Percentiles rank a stretch among this genome's conserved stretches.
Conservation (phyloP, 371 early-diverging fungal genomes). For the Rhizopus delemar region DNA sequence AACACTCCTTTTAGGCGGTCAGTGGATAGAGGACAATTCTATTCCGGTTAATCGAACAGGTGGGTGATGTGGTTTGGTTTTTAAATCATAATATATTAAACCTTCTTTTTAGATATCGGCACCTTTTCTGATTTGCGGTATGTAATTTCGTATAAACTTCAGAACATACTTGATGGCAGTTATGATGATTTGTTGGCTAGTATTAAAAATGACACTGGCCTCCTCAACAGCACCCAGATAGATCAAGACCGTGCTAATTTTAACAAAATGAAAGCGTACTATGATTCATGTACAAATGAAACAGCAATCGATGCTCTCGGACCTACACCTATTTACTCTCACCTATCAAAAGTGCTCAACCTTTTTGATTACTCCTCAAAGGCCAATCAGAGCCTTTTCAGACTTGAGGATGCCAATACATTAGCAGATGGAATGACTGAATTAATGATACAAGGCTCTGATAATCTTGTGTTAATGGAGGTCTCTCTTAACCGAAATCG, state of each 20-base stretch:
- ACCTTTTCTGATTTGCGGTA: conserved; percentile 30
- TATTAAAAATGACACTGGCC: background rate
- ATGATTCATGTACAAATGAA: conserved; percentile 57
- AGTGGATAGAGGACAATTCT: conserved; percentile 35
- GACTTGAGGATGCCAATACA: conserved; percentile 9
- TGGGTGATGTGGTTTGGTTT: conserved; percentile 5
- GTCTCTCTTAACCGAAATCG: conserved; percentile 45
- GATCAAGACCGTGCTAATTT: conserved; percentile 43
- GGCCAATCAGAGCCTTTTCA: background rate
- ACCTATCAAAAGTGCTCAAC: conserved; percentile 5
- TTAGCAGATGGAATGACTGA: conserved; percentile 5
- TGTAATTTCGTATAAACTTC: conserved; percentile 31
- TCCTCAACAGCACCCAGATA: conserved; percentile 7
- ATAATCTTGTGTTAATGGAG: conserved; percentile 30
- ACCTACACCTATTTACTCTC: conserved; percentile 44
- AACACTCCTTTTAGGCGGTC: conserved; percentile 41
- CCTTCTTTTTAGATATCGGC: conserved; percentile 28
- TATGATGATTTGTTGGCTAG: conserved; percentile 25
- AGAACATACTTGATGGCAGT: conserved; percentile 22
- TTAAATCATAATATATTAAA: no score
- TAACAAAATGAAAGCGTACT: conserved; percentile 47
- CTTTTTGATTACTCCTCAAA: conserved; percentile 1
- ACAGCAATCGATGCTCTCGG: conserved; percentile 44
- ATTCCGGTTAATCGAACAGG: conserved; percentile 49
- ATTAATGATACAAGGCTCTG: conserved; percentile 12